Evolutionary conservation across 805 yeast species (phyloP), one percentile per base, ranked within the genome.

Genomic region (Pachysolen tannophilus): DNA sequence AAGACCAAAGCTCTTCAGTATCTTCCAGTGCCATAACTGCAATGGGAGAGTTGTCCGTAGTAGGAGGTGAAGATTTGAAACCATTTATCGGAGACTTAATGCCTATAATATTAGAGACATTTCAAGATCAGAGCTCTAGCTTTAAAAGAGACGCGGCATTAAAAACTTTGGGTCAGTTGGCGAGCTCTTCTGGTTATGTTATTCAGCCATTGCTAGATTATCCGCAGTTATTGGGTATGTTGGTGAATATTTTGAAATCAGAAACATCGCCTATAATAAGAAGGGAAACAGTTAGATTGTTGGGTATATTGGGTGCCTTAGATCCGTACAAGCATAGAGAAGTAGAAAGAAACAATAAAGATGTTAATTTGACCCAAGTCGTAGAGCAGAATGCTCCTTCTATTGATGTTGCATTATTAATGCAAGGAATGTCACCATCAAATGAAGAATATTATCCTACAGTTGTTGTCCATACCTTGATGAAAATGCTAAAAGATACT

Each of bases 311-410:
- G 28, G 99, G 99, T 43, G 98, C 98, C 0, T 63, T 92, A 32
- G 98, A 92, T 57, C 99, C 99, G 1, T 92, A 90, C 53, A 88
- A 85, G 51, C 94, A 87, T 46, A 75, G 95, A 37, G 95, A 86
- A 47, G 84, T 88, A 8, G 97, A 88, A 52, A 78, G 84, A 38
- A 45, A 43, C 25, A 56, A 56, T 4, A 54, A 53, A 30, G 59
- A 56, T 24, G 23, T 20, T 21, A 52, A 58, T 6, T 49, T 51
- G 28, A 49, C 58, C 5, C 24, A 28, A 11, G 60, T 58, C 4
- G 80, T 73, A 1, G 94, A 84, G 44, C 90, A 84, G 42, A 82
- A 82, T 49, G 86, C 90, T 2, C 92, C 95, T 3, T 82, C 97
- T 0, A 76, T 87, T 6, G 98, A 92, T 48, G 82, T 90, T 44